A percentile compares a stretch with the other conserved stretches of the same genome.
Conservation (phyloP, 2,329 filamentous ascomycete genomes). For the Trichoderma harzianum region DNA sequence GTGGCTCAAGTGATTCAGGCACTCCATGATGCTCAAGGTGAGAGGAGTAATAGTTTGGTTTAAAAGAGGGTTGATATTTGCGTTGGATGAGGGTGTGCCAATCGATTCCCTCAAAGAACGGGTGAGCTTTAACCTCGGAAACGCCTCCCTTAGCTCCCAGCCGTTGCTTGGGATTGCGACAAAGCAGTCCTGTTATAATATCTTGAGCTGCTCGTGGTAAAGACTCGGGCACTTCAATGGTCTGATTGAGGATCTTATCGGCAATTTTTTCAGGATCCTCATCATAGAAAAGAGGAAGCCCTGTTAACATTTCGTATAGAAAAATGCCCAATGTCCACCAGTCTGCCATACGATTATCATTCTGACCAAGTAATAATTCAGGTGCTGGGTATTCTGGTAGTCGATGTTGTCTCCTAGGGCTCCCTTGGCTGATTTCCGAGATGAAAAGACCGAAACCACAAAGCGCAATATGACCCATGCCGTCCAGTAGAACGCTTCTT, state of each 20-base stretch:
- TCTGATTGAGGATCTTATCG: neutral
- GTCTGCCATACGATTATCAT: slow-evolving; percentile 88
- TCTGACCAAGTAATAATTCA: slow-evolving; percentile 77
- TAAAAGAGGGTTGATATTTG: neutral
- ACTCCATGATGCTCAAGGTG: neutral
- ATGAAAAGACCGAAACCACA: slow-evolving; percentile 92
- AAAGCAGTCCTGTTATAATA: neutral
- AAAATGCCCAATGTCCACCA: slow-evolving; percentile 92
- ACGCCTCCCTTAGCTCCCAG: neutral
- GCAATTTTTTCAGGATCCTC: neutral
- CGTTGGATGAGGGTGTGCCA: neutral
- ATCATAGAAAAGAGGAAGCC: slow-evolving; percentile 86
- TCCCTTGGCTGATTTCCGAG: slow-evolving; percentile 90
- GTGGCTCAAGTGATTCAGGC: neutral
- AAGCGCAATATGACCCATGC: slow-evolving; percentile 83
- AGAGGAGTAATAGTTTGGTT: neutral
- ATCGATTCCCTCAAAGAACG: neutral
- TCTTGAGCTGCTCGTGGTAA: neutral
- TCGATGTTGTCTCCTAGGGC: slow-evolving; percentile 61
- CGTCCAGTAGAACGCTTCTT: slow-evolving; percentile 85
- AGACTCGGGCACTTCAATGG: neutral
- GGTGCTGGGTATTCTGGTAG: slow-evolving; percentile 90
- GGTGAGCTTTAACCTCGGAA: neutral
- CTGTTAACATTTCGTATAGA: slow-evolving; percentile 92
- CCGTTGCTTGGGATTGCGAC: neutral